Base-by-base conservation (phyloP, 2,329 filamentous ascomycete species). In the Fusarium pseudonygamai region DNA sequence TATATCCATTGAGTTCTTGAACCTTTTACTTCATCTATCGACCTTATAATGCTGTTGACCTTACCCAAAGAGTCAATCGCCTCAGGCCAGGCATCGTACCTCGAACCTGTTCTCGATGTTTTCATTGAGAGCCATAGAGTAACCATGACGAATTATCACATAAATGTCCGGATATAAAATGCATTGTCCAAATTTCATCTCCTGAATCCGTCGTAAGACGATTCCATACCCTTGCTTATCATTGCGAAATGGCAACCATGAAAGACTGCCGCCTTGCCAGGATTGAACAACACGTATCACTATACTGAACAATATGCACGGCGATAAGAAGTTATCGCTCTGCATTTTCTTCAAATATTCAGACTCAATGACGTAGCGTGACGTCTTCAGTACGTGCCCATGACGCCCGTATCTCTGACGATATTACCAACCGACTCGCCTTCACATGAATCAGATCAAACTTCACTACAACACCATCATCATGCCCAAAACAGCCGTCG, bases 291-390 rank as follows among this genome's bases (percentile, higher is more conserved):
- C 2, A n/a, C n/a, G 7, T 18, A 26, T 10, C 20, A 13, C 26
- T 11, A 2, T 7, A 10, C 18, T 0, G n/a, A 16, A 16, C 3
- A 7, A 53, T 18, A 61, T 49, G 39, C 26, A 64, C 3, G 15
- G 4, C 18, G 58, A 63, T 64, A 47, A 65, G 36, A 40, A 13
- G 4, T 24, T 42, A 52, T 52, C 24, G 10, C 11, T 2, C 3
- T 36, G 5, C 6, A 24, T 36, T 12, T 11, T 9, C 10, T 22
- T 7, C 1, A 15, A 2, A 16, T 5, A 37, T 14, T 12, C 26
- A 1, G 7, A 13, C 1, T 55, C 13, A 36, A 62, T 68, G 65
- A 68, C 64, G 64, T 68, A 68, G 20, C 7, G 64, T 68, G 65
- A 68, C 55, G 62, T 53, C 46, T 60, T 24, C 24, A 7, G 34